Conservation (phyloP, 1,284 basidiomycete genomes). For the Xerocomus amazonicus region DNA sequence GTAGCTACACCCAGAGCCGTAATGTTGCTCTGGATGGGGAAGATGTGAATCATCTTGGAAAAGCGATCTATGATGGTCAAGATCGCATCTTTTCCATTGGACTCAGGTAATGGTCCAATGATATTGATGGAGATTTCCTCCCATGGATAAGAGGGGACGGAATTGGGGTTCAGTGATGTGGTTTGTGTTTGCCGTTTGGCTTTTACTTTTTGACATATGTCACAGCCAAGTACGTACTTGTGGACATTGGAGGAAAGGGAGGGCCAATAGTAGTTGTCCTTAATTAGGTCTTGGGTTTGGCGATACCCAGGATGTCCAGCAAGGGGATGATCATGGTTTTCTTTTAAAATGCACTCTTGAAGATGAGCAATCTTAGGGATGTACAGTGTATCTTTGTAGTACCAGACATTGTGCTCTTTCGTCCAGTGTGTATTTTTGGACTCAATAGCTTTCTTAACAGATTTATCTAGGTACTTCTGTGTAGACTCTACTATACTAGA, state of each 20-base stretch:
- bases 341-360: too few species aligned
- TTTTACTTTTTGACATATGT: background rate
- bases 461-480: too few species aligned
- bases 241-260: background rate
- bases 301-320: background rate
- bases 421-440: too few species aligned
- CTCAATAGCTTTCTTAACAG: too few species aligned
- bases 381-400: background rate
- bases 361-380: background rate
- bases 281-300: background rate
- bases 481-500: too few species aligned
- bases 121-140: background rate
- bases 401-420: background rate
- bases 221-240: background rate
- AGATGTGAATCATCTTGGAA: slow-evolving; percentile 21
- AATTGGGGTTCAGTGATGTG: background rate
- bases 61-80: slow-evolving; percentile 38
- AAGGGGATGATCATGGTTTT: background rate
- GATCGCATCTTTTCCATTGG: slow-evolving; percentile 34
- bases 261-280: slow-evolving; percentile 1
- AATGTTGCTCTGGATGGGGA: too few species aligned
- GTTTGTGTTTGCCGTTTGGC: background rate
- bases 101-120: slow-evolving; percentile 27
- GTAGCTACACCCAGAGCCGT: too few species aligned
- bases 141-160: background rate